A percentile compares a stretch with the other conserved stretches of the same genome.
Evolutionary conservation across 768 basidiomycete species (phyloP).

Genomic region (Cyclocybe cylindracea): DNA sequence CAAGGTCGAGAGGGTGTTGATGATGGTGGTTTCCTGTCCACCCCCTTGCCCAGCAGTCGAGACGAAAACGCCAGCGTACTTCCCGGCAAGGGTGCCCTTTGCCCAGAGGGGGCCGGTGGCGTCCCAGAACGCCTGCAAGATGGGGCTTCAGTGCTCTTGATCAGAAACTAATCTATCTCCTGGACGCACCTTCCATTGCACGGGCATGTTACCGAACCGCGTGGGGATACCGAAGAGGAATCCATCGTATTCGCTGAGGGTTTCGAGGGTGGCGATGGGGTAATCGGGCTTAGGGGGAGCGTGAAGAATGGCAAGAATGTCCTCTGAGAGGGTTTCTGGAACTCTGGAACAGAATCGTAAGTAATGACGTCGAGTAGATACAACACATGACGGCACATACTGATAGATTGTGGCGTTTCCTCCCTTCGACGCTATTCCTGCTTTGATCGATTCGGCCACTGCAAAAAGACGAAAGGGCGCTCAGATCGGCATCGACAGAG

Average conservation of each 20-base stretch:
- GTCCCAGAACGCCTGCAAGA: slow-evolving; percentile 73
- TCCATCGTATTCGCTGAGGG: slow-evolving; percentile 63
- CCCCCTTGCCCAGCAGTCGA: slow-evolving; percentile 68
- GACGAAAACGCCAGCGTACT: slow-evolving; percentile 70
- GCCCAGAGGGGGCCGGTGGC: slow-evolving; percentile 66
- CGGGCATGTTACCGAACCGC: slow-evolving; percentile 80
- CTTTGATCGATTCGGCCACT: slow-evolving; percentile 64
- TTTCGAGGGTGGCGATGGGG: slow-evolving; percentile 59
- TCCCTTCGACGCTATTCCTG: slow-evolving; percentile 48
- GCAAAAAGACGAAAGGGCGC: slow-evolving; percentile 6
- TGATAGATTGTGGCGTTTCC: slow-evolving; percentile 55
- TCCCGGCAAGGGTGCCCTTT: slow-evolving; percentile 58
- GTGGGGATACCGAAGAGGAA: slow-evolving; percentile 79
- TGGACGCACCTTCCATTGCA: slow-evolving; percentile 67
- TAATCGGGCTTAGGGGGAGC: slow-evolving; percentile 74
- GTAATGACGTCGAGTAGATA: background rate
- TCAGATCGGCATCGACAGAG: background rate
- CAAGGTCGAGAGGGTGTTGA: slow-evolving; percentile 50
- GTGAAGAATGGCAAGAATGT: slow-evolving; percentile 67
- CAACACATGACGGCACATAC: slow-evolving; percentile 32
- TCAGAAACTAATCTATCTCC: background rate
- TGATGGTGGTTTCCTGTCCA: slow-evolving; percentile 63
- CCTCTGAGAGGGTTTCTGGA: slow-evolving; percentile 73
- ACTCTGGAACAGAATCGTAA: slow-evolving; percentile 45
- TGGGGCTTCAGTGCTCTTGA: background rate